Percentiles rank a stretch among this genome's conserved stretches.
These are phyloP conservation scores for Zopfia rhizophila DNA, from an alignment of 2,329 filamentous ascomycete genomes.

Conservation along the genomic window DNA sequence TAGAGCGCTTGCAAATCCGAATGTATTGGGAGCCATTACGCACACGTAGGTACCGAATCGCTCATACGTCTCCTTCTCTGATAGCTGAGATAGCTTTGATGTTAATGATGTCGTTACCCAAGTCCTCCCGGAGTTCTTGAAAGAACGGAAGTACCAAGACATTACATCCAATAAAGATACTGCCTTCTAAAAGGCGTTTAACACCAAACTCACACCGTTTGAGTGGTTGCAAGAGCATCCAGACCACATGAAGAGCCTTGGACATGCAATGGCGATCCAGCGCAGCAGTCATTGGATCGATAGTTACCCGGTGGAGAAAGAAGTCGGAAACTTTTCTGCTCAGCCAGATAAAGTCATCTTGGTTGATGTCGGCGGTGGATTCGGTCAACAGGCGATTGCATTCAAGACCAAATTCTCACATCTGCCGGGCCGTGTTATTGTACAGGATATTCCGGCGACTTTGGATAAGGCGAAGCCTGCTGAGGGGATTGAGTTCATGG, in stretches of 20 bases:
- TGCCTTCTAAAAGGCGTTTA: constrained; percentile 38
- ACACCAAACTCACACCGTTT: constrained; percentile 38
- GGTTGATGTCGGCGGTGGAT: constrained; percentile 47
- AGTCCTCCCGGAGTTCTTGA: constrained; percentile 42
- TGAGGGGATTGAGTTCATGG: constrained; percentile 39
- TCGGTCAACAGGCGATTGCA: constrained; percentile 36
- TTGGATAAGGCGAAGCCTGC: constrained; percentile 24
- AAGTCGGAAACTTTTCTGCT: constrained; percentile 27
- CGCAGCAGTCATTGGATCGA: constrained; percentile 30
- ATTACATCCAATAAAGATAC: constrained; percentile 36
- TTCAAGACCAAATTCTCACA: constrained; percentile 32
- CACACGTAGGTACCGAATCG: constrained; percentile 22
- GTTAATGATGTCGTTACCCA: constrained; percentile 33
- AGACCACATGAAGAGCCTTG: constrained; percentile 38
- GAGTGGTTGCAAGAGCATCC: constrained; percentile 40
- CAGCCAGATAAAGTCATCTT: constrained; percentile 30
- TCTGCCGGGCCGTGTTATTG: constrained; percentile 29
- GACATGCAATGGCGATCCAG: constrained; percentile 41
- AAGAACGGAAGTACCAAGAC: constrained; percentile 36
- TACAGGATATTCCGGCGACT: constrained; percentile 40
- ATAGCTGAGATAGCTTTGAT: constrained; percentile 24
- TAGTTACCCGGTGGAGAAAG: constrained; percentile 30
- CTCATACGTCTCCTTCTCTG: no score
- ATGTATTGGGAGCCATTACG: constrained; percentile 36
- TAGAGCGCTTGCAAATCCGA: constrained; percentile 33